Percentiles rank a stretch among this genome's conserved stretches.
Conservation (phyloP, 805 yeast species). For the Lachancea thermotolerans region DNA sequence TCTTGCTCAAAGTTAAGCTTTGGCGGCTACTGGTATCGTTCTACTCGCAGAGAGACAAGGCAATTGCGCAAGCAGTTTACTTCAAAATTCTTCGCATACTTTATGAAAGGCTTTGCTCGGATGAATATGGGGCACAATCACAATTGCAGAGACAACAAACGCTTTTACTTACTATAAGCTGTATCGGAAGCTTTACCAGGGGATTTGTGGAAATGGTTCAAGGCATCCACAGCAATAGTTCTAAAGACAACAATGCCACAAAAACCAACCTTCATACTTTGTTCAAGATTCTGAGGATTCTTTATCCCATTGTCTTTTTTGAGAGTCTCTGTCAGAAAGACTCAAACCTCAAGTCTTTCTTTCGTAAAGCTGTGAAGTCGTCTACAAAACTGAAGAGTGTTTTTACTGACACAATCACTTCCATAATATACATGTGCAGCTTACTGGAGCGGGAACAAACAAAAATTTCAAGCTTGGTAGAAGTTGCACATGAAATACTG, state of each 20-base stretch:
- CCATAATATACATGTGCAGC: constrained; percentile 15
- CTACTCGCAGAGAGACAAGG: constrained; percentile 34
- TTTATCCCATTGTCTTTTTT: constrained; percentile 44
- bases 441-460: not conserved
- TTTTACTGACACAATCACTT: constrained; percentile 26
- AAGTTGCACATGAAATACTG: constrained; percentile 62
- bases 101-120: constrained; percentile 31
- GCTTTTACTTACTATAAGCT: constrained; percentile 45
- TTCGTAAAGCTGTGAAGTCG: constrained; percentile 37
- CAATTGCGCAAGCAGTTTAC: constrained; percentile 43
- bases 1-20: constrained; percentile 59
- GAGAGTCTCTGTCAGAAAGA: constrained; percentile 44
- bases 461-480: constrained; percentile 32
- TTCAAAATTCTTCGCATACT: constrained; percentile 45
- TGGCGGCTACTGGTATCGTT: constrained; percentile 68
- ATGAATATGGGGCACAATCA: constrained; percentile 17
- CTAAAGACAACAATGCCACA: not conserved
- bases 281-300: constrained; percentile 32
- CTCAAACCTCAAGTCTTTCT: constrained; percentile 36
- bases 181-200: constrained; percentile 45
- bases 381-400: constrained; percentile 42
- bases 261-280: constrained; percentile 18
- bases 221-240: constrained; percentile 17
- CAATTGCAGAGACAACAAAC: constrained; percentile 35
- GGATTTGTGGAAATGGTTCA: constrained; percentile 32